Evolutionary conservation across 2,329 filamentous ascomycete genomes (phyloP).

Genomic region (Pseudofabraea citricarpa): DNA sequence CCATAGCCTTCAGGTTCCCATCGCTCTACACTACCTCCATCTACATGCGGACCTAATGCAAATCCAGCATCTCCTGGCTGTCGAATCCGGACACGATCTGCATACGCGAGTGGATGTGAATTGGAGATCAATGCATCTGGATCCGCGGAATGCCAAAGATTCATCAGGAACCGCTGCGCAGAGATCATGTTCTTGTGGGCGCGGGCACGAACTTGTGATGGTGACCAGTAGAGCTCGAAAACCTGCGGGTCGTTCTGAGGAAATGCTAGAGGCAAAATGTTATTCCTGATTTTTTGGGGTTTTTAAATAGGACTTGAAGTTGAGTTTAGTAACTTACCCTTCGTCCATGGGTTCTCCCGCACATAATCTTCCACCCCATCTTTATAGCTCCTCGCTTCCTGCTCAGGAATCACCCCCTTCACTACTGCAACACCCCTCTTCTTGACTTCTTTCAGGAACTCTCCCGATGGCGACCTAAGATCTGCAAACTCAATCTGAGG

Average conservation of each 20-base stretch:
- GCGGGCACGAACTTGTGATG: constrained; percentile 63
- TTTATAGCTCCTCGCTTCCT: constrained; percentile 62
- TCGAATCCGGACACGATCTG: constrained; percentile 60
- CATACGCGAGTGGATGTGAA: constrained; percentile 59
- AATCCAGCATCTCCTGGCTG: constrained; percentile 67
- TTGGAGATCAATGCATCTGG: constrained; percentile 38
- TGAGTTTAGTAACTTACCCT: constrained; percentile 21
- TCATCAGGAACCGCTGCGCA: constrained; percentile 58
- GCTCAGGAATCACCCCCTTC: constrained; percentile 57
- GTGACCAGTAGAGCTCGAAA: constrained; percentile 73
- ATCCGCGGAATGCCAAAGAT: constrained; percentile 47
- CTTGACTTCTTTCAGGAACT: constrained; percentile 13
- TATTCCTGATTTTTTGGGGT: neutral
- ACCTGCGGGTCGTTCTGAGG: constrained; percentile 64
- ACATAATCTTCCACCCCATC: constrained; percentile 61
- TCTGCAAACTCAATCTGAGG: constrained; percentile 47
- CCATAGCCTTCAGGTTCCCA: constrained; percentile 71
- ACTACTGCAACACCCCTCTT: constrained; percentile 43
- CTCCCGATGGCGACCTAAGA: constrained; percentile 23
- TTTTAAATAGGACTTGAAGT: neutral
- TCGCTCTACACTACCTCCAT: constrained; percentile 69
- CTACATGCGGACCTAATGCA: constrained; percentile 67
- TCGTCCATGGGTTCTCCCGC: constrained; percentile 54
- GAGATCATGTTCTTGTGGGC: constrained; percentile 58
- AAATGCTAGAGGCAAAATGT: constrained; percentile 52